Evolutionary conservation across 2,329 filamentous ascomycete species (phyloP), one percentile per base, ranked within the genome.

Genomic region (Pestalotiopsis sp.): DNA sequence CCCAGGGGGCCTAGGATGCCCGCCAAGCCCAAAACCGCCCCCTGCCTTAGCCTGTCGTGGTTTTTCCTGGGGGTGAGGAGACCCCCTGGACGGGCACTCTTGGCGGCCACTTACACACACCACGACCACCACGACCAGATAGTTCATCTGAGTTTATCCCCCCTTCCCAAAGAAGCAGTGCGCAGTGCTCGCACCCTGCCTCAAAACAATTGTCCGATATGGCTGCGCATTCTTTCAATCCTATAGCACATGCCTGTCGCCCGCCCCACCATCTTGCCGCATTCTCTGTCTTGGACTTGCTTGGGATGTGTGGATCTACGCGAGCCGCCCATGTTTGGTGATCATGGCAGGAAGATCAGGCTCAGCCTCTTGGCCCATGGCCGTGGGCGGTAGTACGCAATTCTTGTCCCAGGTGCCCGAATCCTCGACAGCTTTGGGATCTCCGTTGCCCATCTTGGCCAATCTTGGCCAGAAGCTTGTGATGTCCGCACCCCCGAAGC

Each of bases 251-350:
- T 58, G 45, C 64, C 57, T 41, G 45, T 39, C 23, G 31, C 25
- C 14, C 11, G 59, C 38, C 58, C 65, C 65, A 67, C 65, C 65
- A 63, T 59, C 65, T 67, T 67, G 65, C 36, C 59, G 65, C 65
- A 67, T 55, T 41, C 58, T 63, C n/a, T 63, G 65, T 67, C 65
- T 67, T 62, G 65, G 59, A 62, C 45, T 52, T 67, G 65, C 65
- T 41, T 67, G 65, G 45, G 58, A 55, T 66, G 59, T 52, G 57
- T 62, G 65, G 59, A 67, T 67, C 64, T 59, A 59, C 64, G 41
- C 23, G 55, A 49, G 52, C 64, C 27, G 49, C 49, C 41, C 63
- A 36, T 36, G 45, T 65, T 65, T 65, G 63, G 63, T 45, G 63
- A 65, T 65, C 63, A 55, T 57, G 20, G 52, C 45, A 66, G 39